These are phyloP conservation scores for Orbilia ellipsospora DNA, from an alignment of 2,329 filamentous ascomycete species.

Conservation along the genomic window DNA sequence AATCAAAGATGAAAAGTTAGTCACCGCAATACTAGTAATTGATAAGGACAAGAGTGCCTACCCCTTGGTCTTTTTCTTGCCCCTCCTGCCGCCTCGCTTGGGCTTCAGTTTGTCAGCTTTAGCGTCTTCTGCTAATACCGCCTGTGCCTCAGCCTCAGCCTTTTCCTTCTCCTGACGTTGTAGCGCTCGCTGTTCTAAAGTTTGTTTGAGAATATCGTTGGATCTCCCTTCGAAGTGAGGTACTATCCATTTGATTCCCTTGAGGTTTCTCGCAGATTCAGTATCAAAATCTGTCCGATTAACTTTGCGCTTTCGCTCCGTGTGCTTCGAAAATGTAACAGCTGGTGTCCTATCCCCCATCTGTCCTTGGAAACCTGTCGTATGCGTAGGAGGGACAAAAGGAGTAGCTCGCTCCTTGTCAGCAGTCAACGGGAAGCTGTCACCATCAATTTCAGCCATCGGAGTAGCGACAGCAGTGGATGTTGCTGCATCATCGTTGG, in stretches of 20 bases:
- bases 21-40: not conserved
- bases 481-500: constrained; percentile 20
- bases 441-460: constrained; percentile 44
- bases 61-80: constrained; percentile 52
- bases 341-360: not conserved
- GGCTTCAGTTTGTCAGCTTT: constrained; percentile 33
- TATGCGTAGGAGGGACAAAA: constrained; percentile 12
- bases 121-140: constrained; percentile 32
- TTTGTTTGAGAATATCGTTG: constrained; percentile 40
- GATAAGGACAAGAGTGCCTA: not conserved
- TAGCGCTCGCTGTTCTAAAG: constrained; percentile 28
- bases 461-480: constrained; percentile 48
- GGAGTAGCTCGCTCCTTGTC: constrained; percentile 5
- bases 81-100: constrained; percentile 40
- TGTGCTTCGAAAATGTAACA: constrained; percentile 20
- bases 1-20: not conserved
- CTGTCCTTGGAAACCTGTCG: constrained; percentile 18
- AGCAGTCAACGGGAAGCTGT: constrained; percentile 15
- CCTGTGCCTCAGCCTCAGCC: constrained; percentile 36
- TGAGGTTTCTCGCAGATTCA: constrained; percentile 34
- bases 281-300: not conserved
- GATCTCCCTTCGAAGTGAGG: constrained; percentile 46
- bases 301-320: constrained; percentile 39
- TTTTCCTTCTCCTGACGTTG: constrained; percentile 37
- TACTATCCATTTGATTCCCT: constrained; percentile 46